phyloP scores from a whole-genome alignment of 495 filamentous ascomycete genomes.

The Articulospora tetracladia region DNA sequence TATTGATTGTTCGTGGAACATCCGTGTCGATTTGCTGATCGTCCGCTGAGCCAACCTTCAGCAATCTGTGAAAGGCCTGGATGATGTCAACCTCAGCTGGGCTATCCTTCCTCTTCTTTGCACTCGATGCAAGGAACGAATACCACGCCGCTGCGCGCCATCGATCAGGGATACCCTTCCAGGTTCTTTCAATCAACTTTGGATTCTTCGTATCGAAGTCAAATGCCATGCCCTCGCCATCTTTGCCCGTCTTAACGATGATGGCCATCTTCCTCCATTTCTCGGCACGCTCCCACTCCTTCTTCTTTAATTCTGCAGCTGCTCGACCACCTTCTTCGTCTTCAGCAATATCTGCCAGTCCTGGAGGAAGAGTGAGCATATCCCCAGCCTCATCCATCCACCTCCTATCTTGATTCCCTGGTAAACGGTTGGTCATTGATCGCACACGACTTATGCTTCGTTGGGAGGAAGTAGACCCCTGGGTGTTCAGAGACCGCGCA shows the following conservation, averaged over 20 bases:
- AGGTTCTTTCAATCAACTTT: conserved; percentile 86
- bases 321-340: conserved; percentile 54
- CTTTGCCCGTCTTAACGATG: conserved; percentile 45
- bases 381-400: conserved; percentile 82
- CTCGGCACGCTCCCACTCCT: conserved; percentile 80
- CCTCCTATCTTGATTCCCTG: conserved; percentile 69
- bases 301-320: conserved; percentile 60
- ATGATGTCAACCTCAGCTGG: conserved; percentile 70
- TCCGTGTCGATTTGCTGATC: conserved; percentile 98
- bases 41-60: conserved; percentile 72
- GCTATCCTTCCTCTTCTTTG: conserved; percentile 56
- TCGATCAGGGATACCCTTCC: conserved; percentile 97
- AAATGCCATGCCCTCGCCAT: conserved; percentile 82
- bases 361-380: conserved; percentile 79
- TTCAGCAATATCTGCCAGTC: conserved; percentile 57
- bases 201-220: conserved; percentile 81
- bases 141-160: conserved; percentile 96
- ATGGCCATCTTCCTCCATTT: conserved; percentile 98
- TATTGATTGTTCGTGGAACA: conserved; percentile 90
- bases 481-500: conserved; percentile 47
- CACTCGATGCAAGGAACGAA: conserved; percentile 82
- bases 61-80: conserved; percentile 61
- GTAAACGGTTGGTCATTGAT: conserved; percentile 68
- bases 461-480: conserved; percentile 45
- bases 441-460: conserved; percentile 47